Evolutionary conservation across 2,329 filamentous ascomycete genomes (phyloP), one percentile per base, ranked within the genome.

Genomic region (Colletotrichum australisinense): DNA sequence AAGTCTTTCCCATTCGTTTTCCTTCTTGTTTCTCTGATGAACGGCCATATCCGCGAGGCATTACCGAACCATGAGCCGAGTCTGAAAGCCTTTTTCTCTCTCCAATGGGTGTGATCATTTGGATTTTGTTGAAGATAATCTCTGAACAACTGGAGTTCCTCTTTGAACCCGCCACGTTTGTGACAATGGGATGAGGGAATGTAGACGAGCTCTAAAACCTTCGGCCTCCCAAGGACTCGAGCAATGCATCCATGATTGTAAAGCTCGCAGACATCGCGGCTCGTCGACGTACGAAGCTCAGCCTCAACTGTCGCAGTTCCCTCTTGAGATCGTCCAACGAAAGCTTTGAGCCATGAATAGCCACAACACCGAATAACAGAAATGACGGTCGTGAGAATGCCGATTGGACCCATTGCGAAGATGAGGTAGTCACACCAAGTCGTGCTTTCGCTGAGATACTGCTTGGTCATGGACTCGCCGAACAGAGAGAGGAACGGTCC

Each of bases 231-330:
- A 19, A 84, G 72, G 1, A 81, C 78, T 5, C 83, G 77, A 0
- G 79, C 79, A 16, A 67, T 58, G 7, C 14, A 38, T 0, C 64
- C 64, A 6, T 28, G 12, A 56, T 81, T 78, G 72, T 76, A 84
- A 1, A 85, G 74, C 64, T 85, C 83, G 66, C 83, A 85, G 2
- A 84, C 82, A 38, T 84, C 80, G 0, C 74, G 76, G 28, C 79
- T 81, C 0, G 83, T 86, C 0, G 83, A 86, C 0, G 83, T 80
- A 69, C 81, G 83, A 0, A 86, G 69, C 64, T 86, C 84, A 0
- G 80, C 77, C 71, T 87, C 84, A 1, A 76, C 80, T 2, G 63
- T 74, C 0, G 78, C 81, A 0, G 69, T 64, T 5, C 78, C 79
- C 68, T 86, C 84, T 64, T 82, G 79, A 0, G 83, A 78, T 38